These are phyloP conservation scores for Sphagnum tenellum DNA, from an alignment of 225 moss, liverwort and hornwort genomes.

Conservation along the genomic window DNA sequence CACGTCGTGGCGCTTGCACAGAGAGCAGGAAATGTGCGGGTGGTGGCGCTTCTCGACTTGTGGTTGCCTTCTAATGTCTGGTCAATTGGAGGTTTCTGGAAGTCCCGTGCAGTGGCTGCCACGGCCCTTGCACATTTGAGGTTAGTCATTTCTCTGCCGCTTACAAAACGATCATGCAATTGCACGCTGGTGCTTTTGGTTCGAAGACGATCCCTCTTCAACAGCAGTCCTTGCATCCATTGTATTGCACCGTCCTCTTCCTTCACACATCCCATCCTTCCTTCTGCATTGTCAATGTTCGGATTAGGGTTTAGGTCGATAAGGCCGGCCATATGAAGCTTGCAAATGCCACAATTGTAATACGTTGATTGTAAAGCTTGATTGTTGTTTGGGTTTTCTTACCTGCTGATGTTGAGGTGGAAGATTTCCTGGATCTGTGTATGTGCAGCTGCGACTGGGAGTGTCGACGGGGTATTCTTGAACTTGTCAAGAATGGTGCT, in stretches of 20 bases:
- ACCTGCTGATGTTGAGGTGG: too few species aligned
- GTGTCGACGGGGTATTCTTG: constrained; percentile 33
- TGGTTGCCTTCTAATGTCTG: constrained; percentile 54
- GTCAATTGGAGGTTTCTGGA: constrained; percentile 57
- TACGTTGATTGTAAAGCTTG: neutral
- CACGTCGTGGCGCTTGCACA: constrained; percentile 32
- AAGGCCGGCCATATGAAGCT: neutral
- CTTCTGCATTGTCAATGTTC: too few species aligned
- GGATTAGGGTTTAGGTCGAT: too few species aligned
- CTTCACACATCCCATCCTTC: neutral
- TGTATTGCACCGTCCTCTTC: neutral
- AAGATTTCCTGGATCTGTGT: neutral
- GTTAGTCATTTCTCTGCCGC: constrained; percentile 17
- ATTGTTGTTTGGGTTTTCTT: constrained; percentile 4
- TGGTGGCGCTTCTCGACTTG: constrained; percentile 61
- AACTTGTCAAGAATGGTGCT: constrained; percentile 13
- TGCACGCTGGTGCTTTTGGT: neutral
- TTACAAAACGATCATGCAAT: neutral
- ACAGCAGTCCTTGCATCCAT: neutral
- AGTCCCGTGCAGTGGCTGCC: constrained; percentile 41
- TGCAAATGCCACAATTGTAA: neutral
- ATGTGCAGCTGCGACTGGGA: constrained; percentile 81
- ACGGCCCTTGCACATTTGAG: constrained; percentile 72
- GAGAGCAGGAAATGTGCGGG: constrained; percentile 27
- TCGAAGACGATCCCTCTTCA: neutral